These are phyloP conservation scores for Pisolithus sp. DNA, from an alignment of 768 basidiomycete genomes.

Conservation along the genomic window DNA sequence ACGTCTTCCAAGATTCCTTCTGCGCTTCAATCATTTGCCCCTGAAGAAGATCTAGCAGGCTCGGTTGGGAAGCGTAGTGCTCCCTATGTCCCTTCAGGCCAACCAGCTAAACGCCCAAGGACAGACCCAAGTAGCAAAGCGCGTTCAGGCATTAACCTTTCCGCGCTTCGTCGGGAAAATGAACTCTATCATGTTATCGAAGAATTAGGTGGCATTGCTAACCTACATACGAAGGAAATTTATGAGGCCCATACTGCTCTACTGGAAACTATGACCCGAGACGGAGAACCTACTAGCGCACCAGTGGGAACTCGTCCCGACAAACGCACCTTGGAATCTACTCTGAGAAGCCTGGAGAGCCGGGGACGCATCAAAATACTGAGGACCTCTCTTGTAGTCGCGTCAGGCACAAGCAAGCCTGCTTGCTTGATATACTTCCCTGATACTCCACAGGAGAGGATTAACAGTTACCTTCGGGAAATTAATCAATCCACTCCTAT, in stretches of 20 bases:
- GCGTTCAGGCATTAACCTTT: conserved; percentile 56
- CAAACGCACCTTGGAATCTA: conserved; percentile 60
- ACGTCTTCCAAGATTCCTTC: too few species aligned
- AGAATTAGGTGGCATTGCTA: conserved; percentile 59
- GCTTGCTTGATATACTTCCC: conserved; percentile 64
- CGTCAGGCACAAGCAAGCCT: conserved; percentile 53
- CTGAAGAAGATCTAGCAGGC: not conserved
- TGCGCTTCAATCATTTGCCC: too few species aligned
- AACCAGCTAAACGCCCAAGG: conserved; percentile 17
- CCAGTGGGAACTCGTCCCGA: conserved; percentile 65
- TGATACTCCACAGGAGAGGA: conserved; percentile 41
- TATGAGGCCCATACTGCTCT: conserved; percentile 59
- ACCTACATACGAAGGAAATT: conserved; percentile 62
- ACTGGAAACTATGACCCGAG: conserved; percentile 48
- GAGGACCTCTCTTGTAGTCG: conserved; percentile 54
- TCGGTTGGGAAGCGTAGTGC: conserved; percentile 13
- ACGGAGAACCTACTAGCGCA: conserved; percentile 65
- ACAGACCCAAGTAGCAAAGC: conserved; percentile 5
- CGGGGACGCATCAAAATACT: conserved; percentile 66
- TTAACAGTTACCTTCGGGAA: conserved; percentile 54
- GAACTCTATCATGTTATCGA: conserved; percentile 68
- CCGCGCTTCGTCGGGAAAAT: conserved; percentile 73
- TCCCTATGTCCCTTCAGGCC: conserved; percentile 1
- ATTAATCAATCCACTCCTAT: conserved; percentile 36
- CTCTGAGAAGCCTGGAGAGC: conserved; percentile 55